These are phyloP conservation scores for Ceriops decandra DNA, from an alignment of 345 rosid species.

Conservation along the genomic window DNA sequence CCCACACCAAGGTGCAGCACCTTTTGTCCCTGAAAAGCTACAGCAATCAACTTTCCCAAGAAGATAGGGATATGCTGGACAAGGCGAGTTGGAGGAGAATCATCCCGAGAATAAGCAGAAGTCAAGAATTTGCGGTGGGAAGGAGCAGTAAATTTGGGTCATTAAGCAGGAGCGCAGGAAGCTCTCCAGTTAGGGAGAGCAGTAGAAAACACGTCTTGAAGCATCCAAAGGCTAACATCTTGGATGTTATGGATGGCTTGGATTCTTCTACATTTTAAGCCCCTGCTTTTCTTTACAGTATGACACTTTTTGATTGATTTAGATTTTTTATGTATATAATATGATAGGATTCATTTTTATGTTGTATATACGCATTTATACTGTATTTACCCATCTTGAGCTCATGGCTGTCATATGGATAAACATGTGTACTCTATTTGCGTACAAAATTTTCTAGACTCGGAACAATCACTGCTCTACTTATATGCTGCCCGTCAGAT, in stretches of 20 bases:
- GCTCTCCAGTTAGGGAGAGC: conserved; percentile 41
- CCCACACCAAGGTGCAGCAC: conserved; percentile 37
- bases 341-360: not conserved
- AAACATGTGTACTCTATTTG: no score
- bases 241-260: conserved; percentile 30
- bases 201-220: conserved; percentile 5
- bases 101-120: conserved; percentile 67
- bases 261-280: not conserved
- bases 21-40: conserved; percentile 27
- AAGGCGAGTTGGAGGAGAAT: conserved; percentile 38
- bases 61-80: conserved; percentile 57
- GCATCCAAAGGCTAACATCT: conserved; percentile 4
- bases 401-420: no score
- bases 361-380: conserved; percentile 1
- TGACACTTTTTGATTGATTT: not conserved
- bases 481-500: no score
- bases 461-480: no score
- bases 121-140: conserved; percentile 55
- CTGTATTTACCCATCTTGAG: no score
- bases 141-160: conserved; percentile 37
- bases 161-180: conserved; percentile 61
- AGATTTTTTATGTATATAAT: conserved; percentile 7
- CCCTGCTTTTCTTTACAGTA: not conserved
- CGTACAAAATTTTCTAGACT: no score
- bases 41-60: conserved; percentile 47